Evolutionary conservation across 2,329 filamentous ascomycete species (phyloP).

Genomic region (Sphaerulina musiva): DNA sequence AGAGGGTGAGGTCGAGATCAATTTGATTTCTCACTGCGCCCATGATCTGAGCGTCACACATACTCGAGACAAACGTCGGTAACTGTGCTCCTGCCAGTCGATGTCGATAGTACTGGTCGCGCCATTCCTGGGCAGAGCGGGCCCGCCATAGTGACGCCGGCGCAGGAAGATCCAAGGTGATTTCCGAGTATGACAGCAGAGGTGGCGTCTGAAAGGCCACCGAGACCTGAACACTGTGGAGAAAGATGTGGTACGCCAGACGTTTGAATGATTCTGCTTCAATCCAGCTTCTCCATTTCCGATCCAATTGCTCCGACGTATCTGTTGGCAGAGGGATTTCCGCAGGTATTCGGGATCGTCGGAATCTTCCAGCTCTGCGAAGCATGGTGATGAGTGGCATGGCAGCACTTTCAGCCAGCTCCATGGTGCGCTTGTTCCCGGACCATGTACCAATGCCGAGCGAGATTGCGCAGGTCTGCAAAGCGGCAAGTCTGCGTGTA

Average conservation of each 20-base stretch:
- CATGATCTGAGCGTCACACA: constrained; percentile 17
- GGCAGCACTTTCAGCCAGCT: constrained; percentile 13
- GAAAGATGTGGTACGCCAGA: constrained; percentile 18
- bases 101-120: constrained; percentile 16
- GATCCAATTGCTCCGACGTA: constrained; percentile 7
- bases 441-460: constrained; percentile 20
- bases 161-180: constrained; percentile 19
- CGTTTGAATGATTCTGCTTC: constrained; percentile 20
- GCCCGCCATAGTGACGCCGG: constrained; percentile 17
- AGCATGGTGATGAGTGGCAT: constrained; percentile 20
- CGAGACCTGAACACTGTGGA: constrained; percentile 18
- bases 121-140: constrained; percentile 16
- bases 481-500: constrained; percentile 15
- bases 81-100: constrained; percentile 8
- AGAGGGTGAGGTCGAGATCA: constrained; percentile 18
- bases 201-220: constrained; percentile 19
- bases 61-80: constrained; percentile 17
- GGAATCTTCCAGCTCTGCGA: constrained; percentile 18
- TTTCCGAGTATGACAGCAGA: constrained; percentile 18
- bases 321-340: constrained; percentile 11
- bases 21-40: constrained; percentile 10
- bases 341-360: constrained; percentile 9
- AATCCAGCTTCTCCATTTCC: constrained; percentile 19
- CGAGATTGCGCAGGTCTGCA: constrained; percentile 18
- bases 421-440: constrained; percentile 22